Base-by-base conservation (phyloP, 805 yeast genomes). In the Maudiozyma saulgeensis region DNA sequence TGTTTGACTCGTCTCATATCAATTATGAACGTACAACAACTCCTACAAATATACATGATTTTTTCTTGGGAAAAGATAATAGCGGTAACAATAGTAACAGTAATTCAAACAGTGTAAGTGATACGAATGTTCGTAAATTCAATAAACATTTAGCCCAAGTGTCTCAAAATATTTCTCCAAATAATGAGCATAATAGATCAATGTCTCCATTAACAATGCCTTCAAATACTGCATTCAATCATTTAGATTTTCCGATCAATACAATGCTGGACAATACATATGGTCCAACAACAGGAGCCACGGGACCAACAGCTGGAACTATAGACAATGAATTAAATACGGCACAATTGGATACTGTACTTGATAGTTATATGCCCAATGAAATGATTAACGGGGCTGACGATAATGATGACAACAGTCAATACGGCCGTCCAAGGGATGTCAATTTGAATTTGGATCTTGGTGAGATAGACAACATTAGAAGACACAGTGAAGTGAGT, bases 401-500 rank as follows among this genome's bases (percentile, higher is more conserved):
- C 4, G 31, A 42, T 4, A 28, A 31, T 40, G 15, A 40, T 9
- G 19, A 19, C 7, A 18, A 7, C 12, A 23, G n/a, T 12, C 32
- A 9, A 41, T 26, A 26, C 8, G 28, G 32, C 44, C 23, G 32
- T 15, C 6, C 16, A 11, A 23, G 19, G 8, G 18, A 15, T n/a
- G 18, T 51, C 4, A 44, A 46, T 50, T 26, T 32, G 26, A 50
- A 54, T 35, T 5, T 40, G 13, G 32, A 46, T 23, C 11, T 21
- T 13, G 26, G 44, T 16, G 16, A 16, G 13, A 42, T 42, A 1
- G 48, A 41, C 13, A 47, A 42, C 43, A 38, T 39, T 25, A 47
- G 64, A 49, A 55, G 66, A 43, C 56, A 52, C 32, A 58, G 61
- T 47, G 60, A 56, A 16, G 57, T 57, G 6, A 48, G 58, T 11